Percentiles rank a stretch among this genome's conserved stretches.
These are phyloP conservation scores for Warburgia ugandensis DNA, from an alignment of 164 flowering plant species.

Conservation along the genomic window DNA sequence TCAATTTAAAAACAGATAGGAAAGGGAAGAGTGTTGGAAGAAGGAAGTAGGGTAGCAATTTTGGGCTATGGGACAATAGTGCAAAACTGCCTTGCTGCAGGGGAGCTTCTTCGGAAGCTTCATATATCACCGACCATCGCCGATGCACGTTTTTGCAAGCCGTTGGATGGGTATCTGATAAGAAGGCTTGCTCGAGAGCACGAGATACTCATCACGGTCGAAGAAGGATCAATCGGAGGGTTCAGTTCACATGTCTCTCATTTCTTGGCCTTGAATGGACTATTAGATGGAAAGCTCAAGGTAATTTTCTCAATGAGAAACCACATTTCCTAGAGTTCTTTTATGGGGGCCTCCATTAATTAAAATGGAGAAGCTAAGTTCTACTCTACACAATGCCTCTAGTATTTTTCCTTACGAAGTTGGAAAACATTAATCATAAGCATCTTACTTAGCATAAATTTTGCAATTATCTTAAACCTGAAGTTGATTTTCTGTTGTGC, in stretches of 20 bases:
- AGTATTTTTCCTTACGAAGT: too few species aligned
- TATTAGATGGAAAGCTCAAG: slow-evolving; percentile 25
- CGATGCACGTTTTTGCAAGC: slow-evolving; percentile 53
- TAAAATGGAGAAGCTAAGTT: too few species aligned
- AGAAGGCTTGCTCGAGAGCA: slow-evolving; percentile 30
- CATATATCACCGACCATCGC: slow-evolving; percentile 29
- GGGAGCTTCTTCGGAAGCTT: slow-evolving; percentile 14
- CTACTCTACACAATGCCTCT: too few species aligned
- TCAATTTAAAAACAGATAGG: slow-evolving; percentile 26
- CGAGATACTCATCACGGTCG: slow-evolving; percentile 17
- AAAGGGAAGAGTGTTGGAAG: slow-evolving; percentile 31
- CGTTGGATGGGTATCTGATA: slow-evolving; percentile 32
- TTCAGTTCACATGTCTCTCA: slow-evolving; percentile 43
- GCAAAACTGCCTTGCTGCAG: slow-evolving; percentile 10
- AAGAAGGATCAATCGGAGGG: slow-evolving; percentile 18
- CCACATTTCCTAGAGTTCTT: too few species aligned
- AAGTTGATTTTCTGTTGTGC: slow-evolving; percentile 1
- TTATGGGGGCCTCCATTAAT: too few species aligned
- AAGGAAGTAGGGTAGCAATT: slow-evolving; percentile 17
- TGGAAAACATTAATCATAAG: too few species aligned
- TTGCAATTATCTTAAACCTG: background rate
- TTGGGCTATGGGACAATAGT: slow-evolving; percentile 12
- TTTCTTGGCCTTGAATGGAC: slow-evolving; percentile 35
- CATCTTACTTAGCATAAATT: background rate
- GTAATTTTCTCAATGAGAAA: slow-evolving; percentile 2